phyloP scores from a whole-genome alignment of 768 basidiomycete genomes.

The Leccinum disarticulatum region DNA sequence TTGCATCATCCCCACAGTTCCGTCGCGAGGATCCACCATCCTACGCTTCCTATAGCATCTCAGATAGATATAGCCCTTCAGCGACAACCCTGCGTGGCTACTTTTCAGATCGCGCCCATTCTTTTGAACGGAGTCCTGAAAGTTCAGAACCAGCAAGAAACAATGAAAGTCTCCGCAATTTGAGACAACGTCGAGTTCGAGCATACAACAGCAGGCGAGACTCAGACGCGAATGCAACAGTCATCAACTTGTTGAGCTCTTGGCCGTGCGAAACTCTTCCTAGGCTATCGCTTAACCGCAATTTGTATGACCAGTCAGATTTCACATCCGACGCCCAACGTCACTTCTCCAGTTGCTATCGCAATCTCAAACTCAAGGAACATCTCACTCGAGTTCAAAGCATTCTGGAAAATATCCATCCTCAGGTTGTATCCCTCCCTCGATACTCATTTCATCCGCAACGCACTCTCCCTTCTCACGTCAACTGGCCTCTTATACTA shows the following conservation, averaged over 20 bases:
- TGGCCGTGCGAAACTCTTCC: constrained; percentile 17
- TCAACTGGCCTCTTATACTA: neutral
- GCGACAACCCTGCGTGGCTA: neutral
- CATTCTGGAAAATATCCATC: neutral
- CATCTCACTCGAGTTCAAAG: neutral
- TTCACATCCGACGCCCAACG: neutral
- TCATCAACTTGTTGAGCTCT: constrained; percentile 1
- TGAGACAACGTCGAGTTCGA: neutral
- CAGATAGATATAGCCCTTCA: constrained; percentile 9
- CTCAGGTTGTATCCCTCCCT: neutral
- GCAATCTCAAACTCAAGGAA: constrained; percentile 4
- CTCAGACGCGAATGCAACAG: constrained; percentile 4
- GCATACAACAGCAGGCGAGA: constrained; percentile 1
- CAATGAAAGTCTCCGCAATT: neutral
- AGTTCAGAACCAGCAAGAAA: neutral
- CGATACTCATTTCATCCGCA: neutral
- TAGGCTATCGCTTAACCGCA: neutral
- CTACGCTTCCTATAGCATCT: constrained; percentile 9
- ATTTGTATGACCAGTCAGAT: neutral
- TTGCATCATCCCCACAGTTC: constrained; percentile 18
- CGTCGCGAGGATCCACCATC: constrained; percentile 12
- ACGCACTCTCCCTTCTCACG: neutral
- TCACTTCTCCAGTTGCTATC: constrained; percentile 14
- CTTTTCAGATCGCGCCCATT: neutral
- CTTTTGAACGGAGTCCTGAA: constrained; percentile 10